Evolutionary conservation across 2,329 filamentous ascomycete genomes (phyloP).

Genomic region (Aspergillus glaucus): DNA sequence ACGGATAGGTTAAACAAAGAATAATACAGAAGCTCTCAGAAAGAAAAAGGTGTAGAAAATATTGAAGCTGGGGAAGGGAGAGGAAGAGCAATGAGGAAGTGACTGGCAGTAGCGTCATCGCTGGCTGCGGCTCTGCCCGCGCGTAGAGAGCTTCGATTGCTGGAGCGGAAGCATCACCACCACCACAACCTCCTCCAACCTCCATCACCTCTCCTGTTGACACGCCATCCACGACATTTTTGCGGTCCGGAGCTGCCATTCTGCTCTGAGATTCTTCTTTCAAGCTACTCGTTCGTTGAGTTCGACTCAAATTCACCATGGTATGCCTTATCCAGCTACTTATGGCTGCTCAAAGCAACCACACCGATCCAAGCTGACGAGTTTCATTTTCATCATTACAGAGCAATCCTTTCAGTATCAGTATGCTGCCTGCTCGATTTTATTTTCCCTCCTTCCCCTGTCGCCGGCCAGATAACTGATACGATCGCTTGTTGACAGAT

Average conservation of each 20-base stretch:
- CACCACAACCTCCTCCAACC: slow-evolving; percentile 2
- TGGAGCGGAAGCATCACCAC: slow-evolving; percentile 9
- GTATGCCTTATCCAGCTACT: background rate
- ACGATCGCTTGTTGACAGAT: slow-evolving; percentile 39
- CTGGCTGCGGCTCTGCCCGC: slow-evolving; percentile 18
- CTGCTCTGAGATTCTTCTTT: background rate
- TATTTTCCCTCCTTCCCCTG: background rate
- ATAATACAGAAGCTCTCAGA: slow-evolving; percentile 1
- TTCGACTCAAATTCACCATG: background rate
- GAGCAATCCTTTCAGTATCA: slow-evolving; percentile 94
- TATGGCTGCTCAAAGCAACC: background rate
- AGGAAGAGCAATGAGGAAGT: slow-evolving; percentile 14
- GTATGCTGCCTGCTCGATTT: slow-evolving; percentile 47
- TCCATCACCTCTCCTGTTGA: background rate
- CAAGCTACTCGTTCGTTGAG: background rate
- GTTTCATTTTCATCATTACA: slow-evolving; percentile 32
- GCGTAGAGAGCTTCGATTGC: too few relatives aligned
- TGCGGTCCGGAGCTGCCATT: background rate
- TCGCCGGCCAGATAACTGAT: background rate
- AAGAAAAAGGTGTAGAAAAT: background rate
- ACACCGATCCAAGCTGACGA: slow-evolving; percentile 1
- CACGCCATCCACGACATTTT: background rate
- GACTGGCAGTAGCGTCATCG: slow-evolving; percentile 22
- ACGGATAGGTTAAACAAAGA: background rate
- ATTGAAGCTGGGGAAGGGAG: slow-evolving; percentile 5